Evolutionary conservation across 108 stramenopile genomes (phyloP).

Genomic region (Cyclostephanos invisitatus): DNA sequence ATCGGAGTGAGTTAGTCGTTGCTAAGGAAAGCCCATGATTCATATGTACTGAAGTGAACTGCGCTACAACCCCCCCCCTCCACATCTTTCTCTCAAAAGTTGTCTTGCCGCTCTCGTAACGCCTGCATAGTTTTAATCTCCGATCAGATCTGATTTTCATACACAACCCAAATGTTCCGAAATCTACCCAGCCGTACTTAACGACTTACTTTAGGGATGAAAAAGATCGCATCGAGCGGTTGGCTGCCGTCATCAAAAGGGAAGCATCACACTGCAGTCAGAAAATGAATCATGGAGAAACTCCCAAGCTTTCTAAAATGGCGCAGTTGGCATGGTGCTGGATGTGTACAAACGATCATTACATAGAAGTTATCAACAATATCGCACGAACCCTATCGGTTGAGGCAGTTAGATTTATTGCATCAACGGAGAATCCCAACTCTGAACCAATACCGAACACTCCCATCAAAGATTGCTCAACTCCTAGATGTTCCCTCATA

Average conservation of each 20-base stretch:
- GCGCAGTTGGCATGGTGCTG: constrained; percentile 44
- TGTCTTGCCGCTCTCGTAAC: background rate
- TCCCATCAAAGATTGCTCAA: constrained; percentile 41
- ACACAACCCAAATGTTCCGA: constrained; percentile 34
- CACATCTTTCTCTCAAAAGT: background rate
- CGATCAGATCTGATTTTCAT: constrained; percentile 50
- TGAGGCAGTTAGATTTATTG: constrained; percentile 28
- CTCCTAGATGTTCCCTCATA: constrained; percentile 33
- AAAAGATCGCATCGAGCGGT: constrained; percentile 27
- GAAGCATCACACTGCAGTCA: constrained; percentile 38
- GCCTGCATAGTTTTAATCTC: constrained; percentile 24
- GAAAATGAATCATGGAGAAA: background rate
- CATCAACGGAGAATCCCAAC: constrained; percentile 26
- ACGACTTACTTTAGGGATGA: constrained; percentile 40
- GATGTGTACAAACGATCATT: constrained; percentile 40
- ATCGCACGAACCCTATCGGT: constrained; percentile 15
- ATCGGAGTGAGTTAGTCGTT: constrained; percentile 9
- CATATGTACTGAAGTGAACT: too few species aligned
- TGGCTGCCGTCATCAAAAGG: constrained; percentile 30
- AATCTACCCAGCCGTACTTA: constrained; percentile 20
- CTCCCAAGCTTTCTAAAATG: constrained; percentile 33
- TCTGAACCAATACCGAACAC: constrained; percentile 20
- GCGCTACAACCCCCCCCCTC: too few species aligned
- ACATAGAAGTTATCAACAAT: constrained; percentile 23
- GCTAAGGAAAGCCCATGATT: background rate